Percentiles rank a stretch among this genome's conserved stretches.
Conservation (phyloP, 441 rosid species). For the Viola pubescens region DNA sequence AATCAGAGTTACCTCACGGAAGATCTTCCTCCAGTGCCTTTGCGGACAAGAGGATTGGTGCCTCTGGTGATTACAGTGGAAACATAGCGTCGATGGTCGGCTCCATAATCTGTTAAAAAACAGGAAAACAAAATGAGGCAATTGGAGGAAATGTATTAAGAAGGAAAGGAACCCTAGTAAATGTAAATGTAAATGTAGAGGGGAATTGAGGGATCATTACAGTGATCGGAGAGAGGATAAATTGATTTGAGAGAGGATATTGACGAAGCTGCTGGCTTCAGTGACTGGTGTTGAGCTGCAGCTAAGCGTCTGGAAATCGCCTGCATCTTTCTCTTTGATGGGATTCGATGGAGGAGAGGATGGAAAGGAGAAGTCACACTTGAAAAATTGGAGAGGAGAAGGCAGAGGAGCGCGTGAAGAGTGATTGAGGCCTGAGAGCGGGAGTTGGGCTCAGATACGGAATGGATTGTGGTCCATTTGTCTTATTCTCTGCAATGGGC, state of each 20-base stretch:
- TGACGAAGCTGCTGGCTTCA: constrained; percentile 34
- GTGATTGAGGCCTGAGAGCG: neutral
- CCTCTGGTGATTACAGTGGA: constrained; percentile 64
- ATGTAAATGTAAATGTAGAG: neutral
- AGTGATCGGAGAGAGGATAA: constrained; percentile 43
- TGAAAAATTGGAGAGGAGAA: neutral
- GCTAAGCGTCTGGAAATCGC: constrained; percentile 58
- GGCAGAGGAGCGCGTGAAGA: neutral
- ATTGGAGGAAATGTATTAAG: neutral
- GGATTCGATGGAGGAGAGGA: constrained; percentile 10
- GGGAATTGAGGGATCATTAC: constrained; percentile 31
- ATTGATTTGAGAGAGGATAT: constrained; percentile 39
- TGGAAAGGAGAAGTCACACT: neutral
- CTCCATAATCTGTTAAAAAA: constrained; percentile 41
- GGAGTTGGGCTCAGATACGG: neutral
- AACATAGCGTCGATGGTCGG: constrained; percentile 49
- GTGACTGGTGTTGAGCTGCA: constrained; percentile 30
- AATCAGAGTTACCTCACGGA: constrained; percentile 67
- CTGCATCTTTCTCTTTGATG: constrained; percentile 49
- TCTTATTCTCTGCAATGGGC: too few species aligned
- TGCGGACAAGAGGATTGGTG: constrained; percentile 77
- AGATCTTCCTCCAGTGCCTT: constrained; percentile 99
- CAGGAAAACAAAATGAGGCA: neutral
- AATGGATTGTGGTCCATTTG: neutral
- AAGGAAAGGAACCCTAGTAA: too few species aligned